A percentile compares a stretch with the other conserved stretches of the same genome.
Evolutionary conservation across 306 rosid species (phyloP).

Genomic region (Boehmeria nivea): DNA sequence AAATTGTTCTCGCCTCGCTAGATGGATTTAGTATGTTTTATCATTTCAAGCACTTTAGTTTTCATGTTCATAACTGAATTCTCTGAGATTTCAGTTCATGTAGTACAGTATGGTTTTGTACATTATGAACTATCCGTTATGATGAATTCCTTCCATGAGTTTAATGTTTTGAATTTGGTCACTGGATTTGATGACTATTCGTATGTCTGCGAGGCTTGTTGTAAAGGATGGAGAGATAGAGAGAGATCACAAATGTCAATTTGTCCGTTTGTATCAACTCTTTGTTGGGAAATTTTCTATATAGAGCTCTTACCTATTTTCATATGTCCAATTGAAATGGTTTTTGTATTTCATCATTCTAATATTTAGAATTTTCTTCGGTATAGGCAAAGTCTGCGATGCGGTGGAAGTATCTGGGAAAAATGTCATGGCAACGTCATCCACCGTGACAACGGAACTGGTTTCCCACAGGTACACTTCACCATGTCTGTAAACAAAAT

Average conservation of each 20-base stretch:
- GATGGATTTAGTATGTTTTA: constrained; percentile 47
- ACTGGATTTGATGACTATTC: not conserved
- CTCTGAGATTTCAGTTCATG: too few relatives aligned
- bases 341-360: not conserved
- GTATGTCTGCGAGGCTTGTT: not conserved
- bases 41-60: not conserved
- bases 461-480: constrained; percentile 67
- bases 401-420: constrained; percentile 91
- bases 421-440: constrained; percentile 85
- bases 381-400: constrained; percentile 75
- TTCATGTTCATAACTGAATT: too few relatives aligned
- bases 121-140: not conserved
- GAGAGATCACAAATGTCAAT: too few relatives aligned
- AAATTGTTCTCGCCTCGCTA: constrained; percentile 41
- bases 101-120: too few relatives aligned
- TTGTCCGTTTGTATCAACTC: too few relatives aligned
- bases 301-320: too few relatives aligned
- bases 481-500: constrained; percentile 8
- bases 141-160: not conserved
- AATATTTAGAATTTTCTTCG: constrained; percentile 7
- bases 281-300: too few relatives aligned
- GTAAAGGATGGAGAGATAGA: too few relatives aligned
- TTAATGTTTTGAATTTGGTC: too few relatives aligned
- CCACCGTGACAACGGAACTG: constrained; percentile 81
- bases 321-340: not conserved